Evolutionary conservation across 2,329 filamentous ascomycete species (phyloP).

Genomic region (Trichothecium roseum): DNA sequence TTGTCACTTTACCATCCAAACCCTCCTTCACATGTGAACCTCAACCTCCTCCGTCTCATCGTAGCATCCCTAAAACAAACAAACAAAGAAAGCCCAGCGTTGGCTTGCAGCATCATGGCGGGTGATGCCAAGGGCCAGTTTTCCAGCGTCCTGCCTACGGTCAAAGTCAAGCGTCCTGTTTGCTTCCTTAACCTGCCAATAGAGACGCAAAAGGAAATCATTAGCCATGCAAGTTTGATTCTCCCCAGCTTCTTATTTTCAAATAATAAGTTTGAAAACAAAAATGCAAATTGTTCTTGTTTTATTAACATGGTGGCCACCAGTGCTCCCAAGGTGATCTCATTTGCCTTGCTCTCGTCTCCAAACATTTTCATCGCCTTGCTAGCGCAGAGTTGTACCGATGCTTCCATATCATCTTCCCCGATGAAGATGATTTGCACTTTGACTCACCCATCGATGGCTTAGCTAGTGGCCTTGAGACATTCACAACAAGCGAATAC

Average conservation of each 20-base stretch:
- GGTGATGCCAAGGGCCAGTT: constrained; percentile 18
- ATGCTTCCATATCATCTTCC: constrained; percentile 49
- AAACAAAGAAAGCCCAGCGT: no score
- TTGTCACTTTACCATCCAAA: no score
- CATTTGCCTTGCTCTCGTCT: constrained; percentile 48
- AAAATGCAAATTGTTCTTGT: neutral
- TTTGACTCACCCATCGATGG: constrained; percentile 45
- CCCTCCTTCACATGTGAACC: no score
- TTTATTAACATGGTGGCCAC: neutral
- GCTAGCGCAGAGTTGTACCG: constrained; percentile 50
- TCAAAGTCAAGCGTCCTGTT: constrained; percentile 11
- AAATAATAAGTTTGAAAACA: no score
- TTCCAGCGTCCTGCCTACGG: constrained; percentile 6
- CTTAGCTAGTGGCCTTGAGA: constrained; percentile 48
- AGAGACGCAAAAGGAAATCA: constrained; percentile 38
- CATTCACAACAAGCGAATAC: constrained; percentile 52
- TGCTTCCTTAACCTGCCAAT: constrained; percentile 31
- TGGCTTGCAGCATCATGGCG: constrained; percentile 20
- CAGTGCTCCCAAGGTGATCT: constrained; percentile 43
- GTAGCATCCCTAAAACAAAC: no score
- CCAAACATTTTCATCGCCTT: constrained; percentile 44
- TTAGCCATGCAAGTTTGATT: constrained; percentile 30
- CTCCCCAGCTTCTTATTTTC: neutral
- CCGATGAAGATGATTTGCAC: constrained; percentile 43
- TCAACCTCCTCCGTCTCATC: no score